Base-by-base conservation (phyloP, 805 yeast genomes). In the Zygoascus flipseniorum region DNA sequence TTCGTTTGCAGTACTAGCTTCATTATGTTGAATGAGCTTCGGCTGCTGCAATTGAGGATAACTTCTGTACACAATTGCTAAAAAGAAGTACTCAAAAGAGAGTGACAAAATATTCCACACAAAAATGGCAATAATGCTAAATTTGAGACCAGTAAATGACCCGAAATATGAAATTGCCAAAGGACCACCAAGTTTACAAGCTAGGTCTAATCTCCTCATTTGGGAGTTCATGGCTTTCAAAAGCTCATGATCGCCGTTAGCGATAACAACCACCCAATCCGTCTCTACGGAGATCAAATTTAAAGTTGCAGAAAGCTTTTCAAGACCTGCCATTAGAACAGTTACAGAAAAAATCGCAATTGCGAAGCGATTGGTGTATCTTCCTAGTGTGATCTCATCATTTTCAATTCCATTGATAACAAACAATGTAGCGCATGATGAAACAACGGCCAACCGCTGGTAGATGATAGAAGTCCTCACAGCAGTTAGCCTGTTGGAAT, bases 231-330 rank as follows among this genome's bases (percentile, higher is more conserved):
- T 52, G 8, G 58, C 55, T 10, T 62, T 54, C 43, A 71, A 41
- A 47, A 43, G 58, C 57, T 5, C 51, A 56, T 26, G 59, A 50
- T 54, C 67, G 63, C 56, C 48, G 41, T 63, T 60, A 1, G 66
- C 63, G 19, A 72, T 68, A 10, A 67, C 73, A 3, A 70, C 70
- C 1, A 72, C 66, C 76, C 76, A 72, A 56, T 72, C 76, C 37
- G 75, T 60, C 43, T 70, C 72, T 16, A 72, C 69, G 3, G 73
- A 58, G n/a, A 72, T 65, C 31, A 64, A 65, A 56, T 72, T 72
- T 32, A 70, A 61, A 43, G 68, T 62, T 3, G 71, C 58, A 48
- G 65, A 64, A 16, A 69, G 57, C 44, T 62, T 66, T 56, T 72
- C 75, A 16, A 65, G 60, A 43, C 71, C 63, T 2, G 73, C 76